Base-by-base conservation (phyloP, 495 filamentous ascomycete genomes). In the Cairneyella variabilis region DNA sequence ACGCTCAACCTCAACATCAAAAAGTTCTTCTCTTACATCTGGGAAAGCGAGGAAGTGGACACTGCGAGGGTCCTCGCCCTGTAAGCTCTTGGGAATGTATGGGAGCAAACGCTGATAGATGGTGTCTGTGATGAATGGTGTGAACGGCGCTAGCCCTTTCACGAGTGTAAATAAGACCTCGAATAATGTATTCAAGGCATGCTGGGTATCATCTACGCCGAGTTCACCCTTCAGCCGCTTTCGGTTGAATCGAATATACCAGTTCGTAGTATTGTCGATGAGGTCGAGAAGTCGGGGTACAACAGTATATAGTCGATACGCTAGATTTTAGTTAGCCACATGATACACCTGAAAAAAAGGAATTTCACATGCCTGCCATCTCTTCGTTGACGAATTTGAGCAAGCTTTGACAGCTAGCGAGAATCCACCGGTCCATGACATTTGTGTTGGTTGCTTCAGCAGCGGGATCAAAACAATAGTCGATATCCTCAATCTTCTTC, bases 201-300 rank as follows among this genome's bases (percentile, higher is more conserved):
- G 88, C 48, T 84, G 69, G 22, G 93, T 97, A 62, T 97, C 93
- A 39, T 95, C 81, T 11, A 88, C 67, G 12, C 92, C 92, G 62
- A 86, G 83, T 69, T 95, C 91, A 51, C 93, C 93, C 83, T 97
- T 98, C 49, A 98, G 75, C 17, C 93, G 85, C 67, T 90, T 90
- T 26, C 93, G 83, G 75, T 98, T 98, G 76, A 97, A 96, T n/a
- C 92, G 83, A 65, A 98, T 98, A 69, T 98, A 98, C 95, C 95
- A 98, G 71, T 98, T 98, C 2, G 93, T 97, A 5, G 89, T 89
- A 69, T 93, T 91, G 64, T 98, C 93, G 57, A 97, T 93, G 66
- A 96, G 79, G 49, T 79, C 81, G 25, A 98, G 79, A 51, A 98
- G 71, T 46, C 87, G 82, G 16, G 95, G 93, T 47, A 97, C 91